phyloP scores from a whole-genome alignment of 352 stramenopile species.

The Globisporangium sylvaticum region DNA sequence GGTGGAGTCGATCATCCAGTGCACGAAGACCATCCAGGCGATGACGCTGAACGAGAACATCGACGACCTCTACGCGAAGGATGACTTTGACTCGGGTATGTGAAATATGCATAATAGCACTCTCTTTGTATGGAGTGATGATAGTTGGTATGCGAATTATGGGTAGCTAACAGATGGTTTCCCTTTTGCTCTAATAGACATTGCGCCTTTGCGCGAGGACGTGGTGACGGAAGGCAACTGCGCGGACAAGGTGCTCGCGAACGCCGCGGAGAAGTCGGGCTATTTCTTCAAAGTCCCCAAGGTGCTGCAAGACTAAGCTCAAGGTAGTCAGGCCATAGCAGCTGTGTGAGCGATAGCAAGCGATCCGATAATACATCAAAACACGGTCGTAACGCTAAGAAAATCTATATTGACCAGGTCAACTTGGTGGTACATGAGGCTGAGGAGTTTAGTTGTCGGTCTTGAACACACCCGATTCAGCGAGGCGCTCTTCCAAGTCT shows the following conservation, averaged over 20 bases:
- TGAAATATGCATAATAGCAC: background rate
- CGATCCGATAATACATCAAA: background rate
- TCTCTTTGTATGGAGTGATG: background rate
- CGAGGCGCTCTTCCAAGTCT: slow-evolving; percentile 89
- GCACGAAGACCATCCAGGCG: slow-evolving; percentile 81
- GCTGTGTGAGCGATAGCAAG: slow-evolving; percentile 12
- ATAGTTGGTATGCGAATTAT: background rate
- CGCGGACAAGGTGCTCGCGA: slow-evolving; percentile 65
- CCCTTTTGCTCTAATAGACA: slow-evolving; percentile 9
- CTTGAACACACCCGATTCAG: slow-evolving; percentile 71
- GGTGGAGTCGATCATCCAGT: slow-evolving; percentile 86
- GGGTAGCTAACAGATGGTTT: background rate
- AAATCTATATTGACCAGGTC: slow-evolving; percentile 13
- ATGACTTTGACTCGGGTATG: slow-evolving; percentile 42
- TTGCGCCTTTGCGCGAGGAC: slow-evolving; percentile 67
- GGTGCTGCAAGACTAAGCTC: slow-evolving; percentile 71
- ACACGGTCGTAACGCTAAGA: background rate
- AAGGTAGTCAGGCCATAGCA: background rate
- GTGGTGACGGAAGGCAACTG: slow-evolving; percentile 73
- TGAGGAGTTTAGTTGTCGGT: slow-evolving; percentile 15
- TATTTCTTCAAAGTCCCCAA: slow-evolving; percentile 88
- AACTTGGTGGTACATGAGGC: background rate
- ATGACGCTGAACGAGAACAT: slow-evolving; percentile 80
- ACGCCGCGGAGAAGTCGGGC: slow-evolving; percentile 67
- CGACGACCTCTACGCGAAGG: slow-evolving; percentile 77